Conservation (phyloP, 2,329 filamentous ascomycete species). For the Arthrobotrys conoides region DNA sequence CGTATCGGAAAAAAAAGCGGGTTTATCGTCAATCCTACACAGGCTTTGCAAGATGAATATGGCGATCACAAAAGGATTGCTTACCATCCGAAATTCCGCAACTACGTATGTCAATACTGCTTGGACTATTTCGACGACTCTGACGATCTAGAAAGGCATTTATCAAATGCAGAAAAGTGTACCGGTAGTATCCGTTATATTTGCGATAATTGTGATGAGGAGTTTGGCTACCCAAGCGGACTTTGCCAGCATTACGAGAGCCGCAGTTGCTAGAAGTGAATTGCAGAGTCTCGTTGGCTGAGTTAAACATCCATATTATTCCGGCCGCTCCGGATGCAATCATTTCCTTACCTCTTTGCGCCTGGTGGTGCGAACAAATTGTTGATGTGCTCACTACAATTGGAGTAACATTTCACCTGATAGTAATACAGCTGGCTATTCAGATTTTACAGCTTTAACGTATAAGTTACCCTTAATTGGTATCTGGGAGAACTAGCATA, state of each 20-base stretch:
- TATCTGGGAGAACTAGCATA: no score
- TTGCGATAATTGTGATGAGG: constrained; percentile 1
- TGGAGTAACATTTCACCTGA: no score
- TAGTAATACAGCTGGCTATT: no score
- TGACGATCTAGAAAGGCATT: not conserved
- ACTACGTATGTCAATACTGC: not conserved
- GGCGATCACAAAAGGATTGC: not conserved
- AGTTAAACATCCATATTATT: no score
- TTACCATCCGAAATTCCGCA: not conserved
- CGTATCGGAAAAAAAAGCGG: not conserved
- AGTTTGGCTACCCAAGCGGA: constrained; percentile 25
- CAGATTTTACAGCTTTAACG: no score
- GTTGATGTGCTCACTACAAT: no score
- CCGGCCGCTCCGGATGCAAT: no score
- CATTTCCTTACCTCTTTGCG: no score
- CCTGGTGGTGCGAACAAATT: no score
- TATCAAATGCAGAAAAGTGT: not conserved
- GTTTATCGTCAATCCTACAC: not conserved
- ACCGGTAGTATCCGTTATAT: not conserved
- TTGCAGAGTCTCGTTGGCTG: no score
- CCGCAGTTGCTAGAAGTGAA: not conserved
- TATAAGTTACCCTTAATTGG: no score
- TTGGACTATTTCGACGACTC: not conserved
- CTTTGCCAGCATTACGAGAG: constrained; percentile 36
- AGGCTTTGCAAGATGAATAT: not conserved